Evolutionary conservation across 1,284 basidiomycete species (phyloP).

Genomic region (Meira nashicola): DNA sequence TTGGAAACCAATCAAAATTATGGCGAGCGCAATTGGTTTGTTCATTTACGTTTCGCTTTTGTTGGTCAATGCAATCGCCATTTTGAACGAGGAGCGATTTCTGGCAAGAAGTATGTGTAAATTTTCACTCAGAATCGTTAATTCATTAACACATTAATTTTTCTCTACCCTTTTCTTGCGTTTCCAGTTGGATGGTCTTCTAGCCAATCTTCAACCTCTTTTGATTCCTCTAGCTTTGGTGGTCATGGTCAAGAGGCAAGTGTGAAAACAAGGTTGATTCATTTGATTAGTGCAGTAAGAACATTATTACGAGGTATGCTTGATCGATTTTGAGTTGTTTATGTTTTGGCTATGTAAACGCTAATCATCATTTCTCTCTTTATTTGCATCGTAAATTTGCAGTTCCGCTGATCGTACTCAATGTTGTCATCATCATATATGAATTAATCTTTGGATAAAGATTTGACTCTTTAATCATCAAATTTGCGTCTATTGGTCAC

Average conservation of each 20-base stretch:
- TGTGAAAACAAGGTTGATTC: conserved; percentile 79
- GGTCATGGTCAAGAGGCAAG: conserved; percentile 51
- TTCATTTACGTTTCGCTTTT: conserved; percentile 62
- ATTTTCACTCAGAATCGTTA: background rate
- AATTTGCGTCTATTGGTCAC: no score
- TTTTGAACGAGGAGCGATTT: conserved; percentile 18
- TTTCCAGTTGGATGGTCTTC: conserved; percentile 80
- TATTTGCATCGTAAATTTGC: background rate
- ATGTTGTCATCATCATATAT: conserved; percentile 41
- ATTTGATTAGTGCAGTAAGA: conserved; percentile 85
- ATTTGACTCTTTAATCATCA: no score
- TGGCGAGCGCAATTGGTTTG: conserved; percentile 34
- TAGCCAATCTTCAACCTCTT: conserved; percentile 9
- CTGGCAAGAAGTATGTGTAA: conserved; percentile 72
- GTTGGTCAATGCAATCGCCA: conserved; percentile 34
- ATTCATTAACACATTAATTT: no score
- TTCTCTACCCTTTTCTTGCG: background rate
- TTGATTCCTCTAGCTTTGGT: conserved; percentile 27
- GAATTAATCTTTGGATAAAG: conserved; percentile 20
- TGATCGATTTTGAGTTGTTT: no score
- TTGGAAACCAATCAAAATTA: no score
- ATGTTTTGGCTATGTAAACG: background rate
- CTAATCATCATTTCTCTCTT: background rate
- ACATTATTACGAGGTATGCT: conserved; percentile 85
- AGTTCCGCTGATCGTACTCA: conserved; percentile 38